Conservation (phyloP, 2,329 filamentous ascomycete genomes). For the Rutstroemia sydowiana region DNA sequence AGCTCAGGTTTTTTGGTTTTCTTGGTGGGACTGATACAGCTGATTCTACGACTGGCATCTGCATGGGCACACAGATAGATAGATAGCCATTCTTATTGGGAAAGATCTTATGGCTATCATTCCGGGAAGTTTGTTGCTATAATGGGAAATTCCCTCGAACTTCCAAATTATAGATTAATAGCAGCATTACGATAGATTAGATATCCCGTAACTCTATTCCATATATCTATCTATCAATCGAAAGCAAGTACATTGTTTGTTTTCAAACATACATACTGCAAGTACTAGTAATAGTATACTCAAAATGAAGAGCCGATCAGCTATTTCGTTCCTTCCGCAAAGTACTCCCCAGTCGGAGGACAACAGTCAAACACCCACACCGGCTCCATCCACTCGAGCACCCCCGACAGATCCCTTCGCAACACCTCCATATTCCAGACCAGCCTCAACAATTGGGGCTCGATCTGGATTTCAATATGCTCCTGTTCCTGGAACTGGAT, state of each 20-base stretch:
- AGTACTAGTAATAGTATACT: neutral
- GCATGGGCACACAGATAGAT: neutral
- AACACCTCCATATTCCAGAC: conserved; percentile 14
- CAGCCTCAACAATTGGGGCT: conserved; percentile 13
- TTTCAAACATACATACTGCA: neutral
- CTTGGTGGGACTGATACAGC: neutral
- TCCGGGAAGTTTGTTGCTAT: conserved; percentile 3
- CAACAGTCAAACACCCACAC: conserved; percentile 6
- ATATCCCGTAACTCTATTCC: neutral
- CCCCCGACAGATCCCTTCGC: conserved; percentile 11
- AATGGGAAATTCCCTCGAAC: conserved; percentile 6
- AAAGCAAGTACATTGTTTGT: no score
- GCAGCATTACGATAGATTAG: neutral
- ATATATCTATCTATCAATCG: neutral
- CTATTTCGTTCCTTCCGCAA: neutral
- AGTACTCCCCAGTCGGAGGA: conserved; percentile 6
- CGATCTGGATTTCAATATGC: conserved; percentile 17
- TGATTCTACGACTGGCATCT: neutral
- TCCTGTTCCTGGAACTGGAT: conserved; percentile 30
- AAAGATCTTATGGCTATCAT: neutral
- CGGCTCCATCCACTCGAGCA: neutral
- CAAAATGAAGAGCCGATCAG: conserved; percentile 2
- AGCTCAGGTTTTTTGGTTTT: neutral
- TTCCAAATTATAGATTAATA: neutral
- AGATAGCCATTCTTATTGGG: conserved; percentile 1